Conservation (phyloP, 495 filamentous ascomycete species). For the Penicillium coffeae region DNA sequence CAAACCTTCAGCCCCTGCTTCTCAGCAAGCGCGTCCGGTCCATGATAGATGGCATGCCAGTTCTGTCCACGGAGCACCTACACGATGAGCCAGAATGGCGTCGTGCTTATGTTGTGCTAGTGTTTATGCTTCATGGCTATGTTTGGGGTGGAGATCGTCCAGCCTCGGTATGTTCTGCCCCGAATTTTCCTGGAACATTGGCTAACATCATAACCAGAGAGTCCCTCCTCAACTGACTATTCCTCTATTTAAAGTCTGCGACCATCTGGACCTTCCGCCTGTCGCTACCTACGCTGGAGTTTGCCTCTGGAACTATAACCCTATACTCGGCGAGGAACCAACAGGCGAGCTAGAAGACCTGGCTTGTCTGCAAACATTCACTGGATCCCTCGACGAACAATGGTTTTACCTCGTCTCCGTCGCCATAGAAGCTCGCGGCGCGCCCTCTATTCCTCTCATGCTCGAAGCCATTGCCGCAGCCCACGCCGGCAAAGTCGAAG, state of each 20-base stretch:
- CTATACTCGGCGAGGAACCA: conserved; percentile 74
- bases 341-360: conserved; percentile 82
- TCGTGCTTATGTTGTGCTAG: conserved; percentile 81
- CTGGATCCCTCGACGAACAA: conserved; percentile 93
- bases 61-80: conserved; percentile 76
- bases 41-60: conserved; percentile 71
- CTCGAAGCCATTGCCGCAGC: conserved; percentile 82
- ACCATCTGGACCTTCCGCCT: conserved; percentile 79
- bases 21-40: conserved; percentile 75
- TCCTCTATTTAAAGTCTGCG: conserved; percentile 74
- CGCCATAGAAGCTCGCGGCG: conserved; percentile 91
- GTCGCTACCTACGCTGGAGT: conserved; percentile 94
- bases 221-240: conserved; percentile 81
- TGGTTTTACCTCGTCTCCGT: conserved; percentile 98
- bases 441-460: conserved; percentile 84
- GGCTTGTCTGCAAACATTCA: conserved; percentile 80
- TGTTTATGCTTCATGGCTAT: conserved; percentile 87
- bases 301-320: conserved; percentile 93
- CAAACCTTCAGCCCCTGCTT: conserved; percentile 83
- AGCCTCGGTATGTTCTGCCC: conserved; percentile 61
- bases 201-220: conserved; percentile 46
- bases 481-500: conserved; percentile 59
- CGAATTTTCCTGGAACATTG: neutral
- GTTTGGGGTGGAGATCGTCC: conserved; percentile 91
- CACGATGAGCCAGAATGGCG: conserved; percentile 84